phyloP scores from a whole-genome alignment of 23 red algal species.

The Cyanidioschyzon merolae region DNA sequence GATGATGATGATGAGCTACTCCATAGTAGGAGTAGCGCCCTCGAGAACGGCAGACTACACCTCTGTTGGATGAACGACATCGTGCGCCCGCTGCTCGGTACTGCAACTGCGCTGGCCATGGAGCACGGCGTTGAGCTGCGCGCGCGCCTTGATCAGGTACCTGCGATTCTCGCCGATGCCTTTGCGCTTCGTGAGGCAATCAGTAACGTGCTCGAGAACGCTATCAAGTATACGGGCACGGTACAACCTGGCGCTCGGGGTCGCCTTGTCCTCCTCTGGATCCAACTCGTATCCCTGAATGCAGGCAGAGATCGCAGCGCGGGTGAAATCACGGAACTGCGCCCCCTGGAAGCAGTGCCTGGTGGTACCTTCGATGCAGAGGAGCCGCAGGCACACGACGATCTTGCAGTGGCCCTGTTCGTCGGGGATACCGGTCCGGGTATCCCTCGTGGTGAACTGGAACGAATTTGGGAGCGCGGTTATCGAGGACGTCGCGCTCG shows the following conservation, averaged over 20 bases:
- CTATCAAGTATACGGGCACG: slow-evolving; percentile 45
- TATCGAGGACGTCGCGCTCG: not conserved
- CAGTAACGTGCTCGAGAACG: slow-evolving; percentile 54
- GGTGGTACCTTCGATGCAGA: not conserved
- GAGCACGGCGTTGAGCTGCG: slow-evolving; percentile 9
- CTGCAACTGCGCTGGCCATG: not conserved
- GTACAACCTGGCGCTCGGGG: slow-evolving; percentile 20
- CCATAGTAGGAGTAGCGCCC: not conserved
- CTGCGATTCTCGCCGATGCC: slow-evolving; percentile 36
- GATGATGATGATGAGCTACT: too few relatives aligned
- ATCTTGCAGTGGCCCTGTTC: slow-evolving; percentile 5
- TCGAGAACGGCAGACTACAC: not conserved
- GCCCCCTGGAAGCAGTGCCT: not conserved
- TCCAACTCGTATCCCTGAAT: not conserved
- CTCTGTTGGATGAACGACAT: slow-evolving; percentile 30
- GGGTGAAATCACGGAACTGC: not conserved
- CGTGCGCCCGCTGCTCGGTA: slow-evolving; percentile 14
- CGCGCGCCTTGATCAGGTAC: not conserved
- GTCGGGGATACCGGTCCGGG: slow-evolving; percentile 27
- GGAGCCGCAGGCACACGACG: not conserved
- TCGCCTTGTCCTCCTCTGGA: slow-evolving; percentile 9
- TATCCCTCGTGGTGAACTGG: slow-evolving; percentile 1
- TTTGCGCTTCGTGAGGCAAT: slow-evolving; percentile 39
- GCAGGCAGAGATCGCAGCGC: not conserved
- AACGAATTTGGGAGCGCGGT: slow-evolving; percentile 23